phyloP scores from a whole-genome alignment of 805 yeast species.

The Metschnikowia bowlesiae region DNA sequence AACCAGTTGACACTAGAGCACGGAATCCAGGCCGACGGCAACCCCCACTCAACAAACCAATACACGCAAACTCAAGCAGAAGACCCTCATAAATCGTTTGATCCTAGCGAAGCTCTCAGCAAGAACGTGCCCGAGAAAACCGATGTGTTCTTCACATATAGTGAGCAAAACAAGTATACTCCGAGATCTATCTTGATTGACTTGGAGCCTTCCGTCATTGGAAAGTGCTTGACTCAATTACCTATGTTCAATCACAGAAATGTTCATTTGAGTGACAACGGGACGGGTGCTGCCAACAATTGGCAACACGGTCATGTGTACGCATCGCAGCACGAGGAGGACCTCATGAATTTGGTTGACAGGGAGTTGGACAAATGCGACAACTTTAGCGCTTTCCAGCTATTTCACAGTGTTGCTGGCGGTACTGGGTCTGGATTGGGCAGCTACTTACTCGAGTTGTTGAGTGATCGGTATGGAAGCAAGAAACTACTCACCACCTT shows the following conservation, averaged over 20 bases:
- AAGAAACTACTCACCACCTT: conserved; percentile 82
- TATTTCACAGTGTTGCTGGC: conserved; percentile 94
- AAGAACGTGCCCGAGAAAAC: conserved; percentile 57
- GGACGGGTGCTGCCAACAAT: conserved; percentile 93
- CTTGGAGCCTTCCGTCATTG: conserved; percentile 84
- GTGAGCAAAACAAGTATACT: conserved; percentile 72
- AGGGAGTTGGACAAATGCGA: conserved; percentile 90
- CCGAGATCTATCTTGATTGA: conserved; percentile 87
- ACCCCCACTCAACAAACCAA: conserved; percentile 20
- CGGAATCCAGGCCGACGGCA: conserved; percentile 69
- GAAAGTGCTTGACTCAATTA: conserved; percentile 49
- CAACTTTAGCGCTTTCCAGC: conserved; percentile 82
- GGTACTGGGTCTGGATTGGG: conserved; percentile 99
- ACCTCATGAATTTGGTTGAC: conserved; percentile 77
- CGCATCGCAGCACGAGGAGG: conserved; percentile 65
- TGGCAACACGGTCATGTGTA: conserved; percentile 89
- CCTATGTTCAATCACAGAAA: conserved; percentile 81
- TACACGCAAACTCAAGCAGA: background rate
- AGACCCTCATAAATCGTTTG: conserved; percentile 14
- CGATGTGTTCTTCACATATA: conserved; percentile 74
- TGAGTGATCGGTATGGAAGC: conserved; percentile 72
- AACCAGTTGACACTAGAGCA: conserved; percentile 81
- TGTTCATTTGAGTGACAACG: conserved; percentile 70
- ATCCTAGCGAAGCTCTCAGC: conserved; percentile 1
- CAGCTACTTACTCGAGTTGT: conserved; percentile 67